Conservation (phyloP, 2,329 filamentous ascomycete genomes). For the Alternaria hordeiaustralica region DNA sequence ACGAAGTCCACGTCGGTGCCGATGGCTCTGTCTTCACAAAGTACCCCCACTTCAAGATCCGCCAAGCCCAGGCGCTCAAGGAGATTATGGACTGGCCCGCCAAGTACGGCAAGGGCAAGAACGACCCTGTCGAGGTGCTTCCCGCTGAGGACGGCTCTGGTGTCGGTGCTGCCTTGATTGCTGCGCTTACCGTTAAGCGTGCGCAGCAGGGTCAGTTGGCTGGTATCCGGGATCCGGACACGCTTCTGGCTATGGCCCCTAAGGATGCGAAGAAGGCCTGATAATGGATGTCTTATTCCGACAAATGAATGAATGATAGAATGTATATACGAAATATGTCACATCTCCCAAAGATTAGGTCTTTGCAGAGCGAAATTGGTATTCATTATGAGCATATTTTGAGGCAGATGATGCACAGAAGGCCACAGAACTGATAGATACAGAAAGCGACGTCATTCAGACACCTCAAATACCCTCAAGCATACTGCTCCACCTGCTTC, state of each 20-base stretch:
- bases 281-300: not conserved
- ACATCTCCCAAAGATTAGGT: not conserved
- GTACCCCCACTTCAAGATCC: constrained; percentile 96
- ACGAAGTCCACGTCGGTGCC: constrained; percentile 89
- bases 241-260: constrained; percentile 47
- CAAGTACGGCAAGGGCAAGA: constrained; percentile 70
- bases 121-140: constrained; percentile 80
- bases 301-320: not conserved
- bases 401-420: not conserved
- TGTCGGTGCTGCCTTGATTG: constrained; percentile 96
- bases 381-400: not conserved
- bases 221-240: constrained; percentile 62
- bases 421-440: not conserved
- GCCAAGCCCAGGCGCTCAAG: constrained; percentile 84
- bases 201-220: constrained; percentile 65
- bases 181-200: constrained; percentile 70
- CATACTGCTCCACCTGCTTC: constrained; percentile 32
- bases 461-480: constrained; percentile 3
- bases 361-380: not conserved
- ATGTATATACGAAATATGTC: not conserved
- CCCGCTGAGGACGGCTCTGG: constrained; percentile 95
- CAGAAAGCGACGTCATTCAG: not conserved
- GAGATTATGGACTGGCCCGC: constrained; percentile 96
- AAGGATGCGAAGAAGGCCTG: constrained; percentile 9
- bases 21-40: constrained; percentile 99